Conservation (phyloP, 2,329 filamentous ascomycete species). For the Alternaria arbusti region DNA sequence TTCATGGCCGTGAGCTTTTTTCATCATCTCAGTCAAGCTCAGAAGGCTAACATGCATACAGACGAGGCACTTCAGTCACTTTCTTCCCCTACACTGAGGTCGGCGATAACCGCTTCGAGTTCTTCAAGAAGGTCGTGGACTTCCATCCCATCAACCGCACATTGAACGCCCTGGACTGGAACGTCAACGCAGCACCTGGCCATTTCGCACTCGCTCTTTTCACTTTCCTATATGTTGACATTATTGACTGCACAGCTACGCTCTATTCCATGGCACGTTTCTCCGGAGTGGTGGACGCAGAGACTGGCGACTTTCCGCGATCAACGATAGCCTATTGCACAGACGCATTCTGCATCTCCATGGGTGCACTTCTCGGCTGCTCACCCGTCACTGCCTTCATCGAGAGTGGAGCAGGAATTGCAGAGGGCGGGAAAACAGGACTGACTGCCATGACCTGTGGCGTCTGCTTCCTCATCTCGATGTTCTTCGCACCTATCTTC, state of each 20-base stretch:
- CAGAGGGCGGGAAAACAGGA: conserved; percentile 83
- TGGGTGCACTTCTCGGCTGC: conserved; percentile 77
- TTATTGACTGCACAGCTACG: conserved; percentile 85
- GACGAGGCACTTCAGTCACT: conserved; percentile 72
- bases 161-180: conserved; percentile 76
- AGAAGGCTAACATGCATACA: conserved; percentile 27
- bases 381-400: conserved; percentile 87
- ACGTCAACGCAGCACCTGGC: conserved; percentile 68
- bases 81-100: conserved; percentile 75
- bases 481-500: conserved; percentile 91
- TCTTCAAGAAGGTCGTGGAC: conserved; percentile 83
- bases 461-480: conserved; percentile 82
- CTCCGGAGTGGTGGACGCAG: conserved; percentile 77
- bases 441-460: conserved; percentile 80
- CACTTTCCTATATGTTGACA: conserved; percentile 91
- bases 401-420: conserved; percentile 86
- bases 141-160: conserved; percentile 77
- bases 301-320: conserved; percentile 85
- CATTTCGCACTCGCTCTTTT: conserved; percentile 84
- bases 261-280: conserved; percentile 90
- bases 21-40: neutral
- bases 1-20: conserved; percentile 70
- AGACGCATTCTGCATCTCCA: conserved; percentile 80
- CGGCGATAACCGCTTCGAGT: conserved; percentile 75
- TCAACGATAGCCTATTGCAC: conserved; percentile 85